Base-by-base conservation (phyloP, 2,329 filamentous ascomycete genomes). In the Teratosphaeria destructans region DNA sequence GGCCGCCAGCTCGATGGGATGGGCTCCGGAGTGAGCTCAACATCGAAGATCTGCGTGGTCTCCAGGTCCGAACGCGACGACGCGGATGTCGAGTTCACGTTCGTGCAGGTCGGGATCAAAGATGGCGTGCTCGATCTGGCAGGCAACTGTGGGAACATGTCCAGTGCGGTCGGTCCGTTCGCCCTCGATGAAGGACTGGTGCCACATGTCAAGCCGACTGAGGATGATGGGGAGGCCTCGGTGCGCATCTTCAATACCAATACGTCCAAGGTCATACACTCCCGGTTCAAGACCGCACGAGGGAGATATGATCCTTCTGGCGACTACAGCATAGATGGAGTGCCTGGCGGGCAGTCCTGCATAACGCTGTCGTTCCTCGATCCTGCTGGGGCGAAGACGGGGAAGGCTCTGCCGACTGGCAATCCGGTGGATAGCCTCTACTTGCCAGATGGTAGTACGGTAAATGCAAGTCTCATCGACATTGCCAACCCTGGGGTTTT, bases 81-180 rank as follows among this genome's bases (percentile, higher is more conserved):
- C 29, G 79, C 79, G 0, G 82, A 89, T 63, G 77, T 89, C 12
- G 83, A 88, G 61, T 90, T 86, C 67, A 90, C 86, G 0, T 90
- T 90, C 68, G 82, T 86, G 1, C 83, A 85, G 47, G 76, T 90
- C 6, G 86, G 86, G 2, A 81, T 90, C 58, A 80, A 81, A 57
- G 79, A 85, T 64, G 75, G 76, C 4, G 73, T 76, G 35, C 78
- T 90, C 2, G 87, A 90, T 66, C 80, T 83, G 66, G 83, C 84
- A 0, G 84, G 86, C 27, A 90, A 89, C 66, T 90, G 87, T 68
- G 87, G 87, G n/a, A 90, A 90, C 70, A 87, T 90, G 85, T 83
- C 78, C 5, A 79, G 81, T 49, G 80, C 83, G 0, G 80, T 90
- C 54, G 88, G 86, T 0, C 86, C 87, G 0, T 85, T 82, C 67